Conservation (phyloP, 805 yeast genomes). For the Monosporozyma unispora region DNA sequence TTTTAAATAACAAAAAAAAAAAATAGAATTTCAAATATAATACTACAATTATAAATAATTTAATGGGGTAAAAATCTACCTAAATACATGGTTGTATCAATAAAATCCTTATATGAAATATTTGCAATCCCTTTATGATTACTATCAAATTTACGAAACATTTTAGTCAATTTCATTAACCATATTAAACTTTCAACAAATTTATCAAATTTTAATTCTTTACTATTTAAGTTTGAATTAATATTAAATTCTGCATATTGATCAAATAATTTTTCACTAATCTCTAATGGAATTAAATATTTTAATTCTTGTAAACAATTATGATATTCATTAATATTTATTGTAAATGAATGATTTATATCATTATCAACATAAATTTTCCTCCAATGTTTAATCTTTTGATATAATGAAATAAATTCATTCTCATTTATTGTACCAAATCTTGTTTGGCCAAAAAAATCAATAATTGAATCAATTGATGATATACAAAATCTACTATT, state of each 20-base stretch:
- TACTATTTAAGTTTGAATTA: conserved; percentile 22
- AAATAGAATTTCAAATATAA: not conserved
- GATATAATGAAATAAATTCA: conserved; percentile 29
- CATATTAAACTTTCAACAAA: conserved; percentile 76
- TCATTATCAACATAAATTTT: conserved; percentile 31
- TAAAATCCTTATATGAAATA: conserved; percentile 55
- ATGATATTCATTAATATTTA: conserved; percentile 26
- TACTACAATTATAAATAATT: not conserved
- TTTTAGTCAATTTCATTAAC: conserved; percentile 65
- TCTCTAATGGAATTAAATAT: conserved; percentile 28
- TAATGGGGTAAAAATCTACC: conserved; percentile 29
- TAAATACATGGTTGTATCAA: conserved; percentile 40
- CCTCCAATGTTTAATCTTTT: conserved; percentile 29
- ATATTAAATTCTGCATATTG: conserved; percentile 27
- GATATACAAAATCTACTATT: conserved; percentile 26
- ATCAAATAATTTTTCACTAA: conserved; percentile 30
- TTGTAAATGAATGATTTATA: conserved; percentile 27
- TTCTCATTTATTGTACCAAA: conserved; percentile 28
- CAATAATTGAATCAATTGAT: conserved; percentile 29
- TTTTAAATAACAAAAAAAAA: not conserved
- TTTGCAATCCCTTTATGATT: conserved; percentile 69
- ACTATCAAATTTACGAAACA: conserved; percentile 66
- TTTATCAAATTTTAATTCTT: conserved; percentile 59
- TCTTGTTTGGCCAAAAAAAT: conserved; percentile 29
- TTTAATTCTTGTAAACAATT: conserved; percentile 29